These are phyloP conservation scores for Camellia oleifera DNA, from an alignment of 179 eudicot genomes.

Conservation along the genomic window DNA sequence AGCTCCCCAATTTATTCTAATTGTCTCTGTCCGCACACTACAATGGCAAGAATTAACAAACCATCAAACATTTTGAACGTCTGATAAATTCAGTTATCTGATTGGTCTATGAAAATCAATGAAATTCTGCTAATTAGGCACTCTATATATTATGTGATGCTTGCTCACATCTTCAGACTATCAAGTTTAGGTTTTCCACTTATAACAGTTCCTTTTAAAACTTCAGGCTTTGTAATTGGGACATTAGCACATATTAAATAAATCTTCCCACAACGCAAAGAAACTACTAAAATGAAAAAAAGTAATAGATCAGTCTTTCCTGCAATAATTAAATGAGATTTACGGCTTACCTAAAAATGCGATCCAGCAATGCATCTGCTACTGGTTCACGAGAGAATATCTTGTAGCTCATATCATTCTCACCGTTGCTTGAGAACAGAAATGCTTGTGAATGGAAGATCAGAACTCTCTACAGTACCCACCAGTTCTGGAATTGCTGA, in stretches of 20 bases:
- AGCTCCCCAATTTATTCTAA: slow-evolving; percentile 87
- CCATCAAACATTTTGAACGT: not conserved
- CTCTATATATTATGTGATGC: not conserved
- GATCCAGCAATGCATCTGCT: slow-evolving; percentile 66
- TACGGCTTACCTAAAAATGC: slow-evolving; percentile 59
- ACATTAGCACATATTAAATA: not conserved
- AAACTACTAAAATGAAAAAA: not conserved
- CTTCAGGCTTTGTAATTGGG: not conserved
- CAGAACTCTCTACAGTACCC: slow-evolving; percentile 70
- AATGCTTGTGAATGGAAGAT: slow-evolving; percentile 75
- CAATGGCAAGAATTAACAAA: slow-evolving; percentile 12
- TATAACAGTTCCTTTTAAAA: not conserved
- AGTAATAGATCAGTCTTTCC: not conserved
- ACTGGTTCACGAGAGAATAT: slow-evolving; percentile 75
- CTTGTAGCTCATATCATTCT: slow-evolving; percentile 66
- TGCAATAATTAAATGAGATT: not conserved
- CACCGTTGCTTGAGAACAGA: slow-evolving; percentile 63
- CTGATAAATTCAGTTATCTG: too few relatives aligned
- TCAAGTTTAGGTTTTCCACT: not conserved
- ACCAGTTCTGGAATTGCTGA: slow-evolving; percentile 69
- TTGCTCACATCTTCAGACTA: not conserved
- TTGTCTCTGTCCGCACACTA: slow-evolving; percentile 69
- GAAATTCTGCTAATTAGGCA: not conserved
- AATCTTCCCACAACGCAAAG: not conserved
- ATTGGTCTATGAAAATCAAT: not conserved